Conservation (phyloP, 2,329 filamentous ascomycete species). For the Basipetospora chlamydospora region DNA sequence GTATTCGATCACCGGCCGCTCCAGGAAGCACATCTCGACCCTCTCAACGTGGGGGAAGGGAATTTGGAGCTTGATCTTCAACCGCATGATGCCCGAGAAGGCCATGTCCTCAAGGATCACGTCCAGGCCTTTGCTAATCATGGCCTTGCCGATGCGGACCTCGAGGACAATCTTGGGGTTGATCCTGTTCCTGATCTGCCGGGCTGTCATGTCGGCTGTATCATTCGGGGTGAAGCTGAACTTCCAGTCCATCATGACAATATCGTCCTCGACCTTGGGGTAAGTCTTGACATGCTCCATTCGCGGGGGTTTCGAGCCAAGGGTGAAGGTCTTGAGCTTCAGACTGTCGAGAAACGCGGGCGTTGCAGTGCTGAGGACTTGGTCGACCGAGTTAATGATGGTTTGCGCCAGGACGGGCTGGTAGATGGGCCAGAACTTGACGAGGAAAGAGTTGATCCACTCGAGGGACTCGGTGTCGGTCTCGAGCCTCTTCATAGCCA, state of each 20-base stretch:
- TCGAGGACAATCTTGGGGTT: slow-evolving; percentile 95
- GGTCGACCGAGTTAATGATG: slow-evolving; percentile 86
- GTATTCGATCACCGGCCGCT: slow-evolving; percentile 81
- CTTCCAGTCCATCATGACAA: slow-evolving; percentile 98
- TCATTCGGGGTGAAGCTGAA: slow-evolving; percentile 99
- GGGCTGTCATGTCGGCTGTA: slow-evolving; percentile 74
- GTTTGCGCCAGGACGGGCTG: slow-evolving; percentile 85
- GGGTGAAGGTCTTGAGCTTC: slow-evolving; percentile 82
- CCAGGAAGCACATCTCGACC: slow-evolving; percentile 88
- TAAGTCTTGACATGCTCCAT: slow-evolving; percentile 98
- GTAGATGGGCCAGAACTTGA: slow-evolving; percentile 99
- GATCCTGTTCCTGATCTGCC: slow-evolving; percentile 86
- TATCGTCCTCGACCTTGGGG: slow-evolving; percentile 85
- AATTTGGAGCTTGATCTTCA: slow-evolving; percentile 95
- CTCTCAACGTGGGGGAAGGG: slow-evolving; percentile 91
- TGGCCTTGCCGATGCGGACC: slow-evolving; percentile 84
- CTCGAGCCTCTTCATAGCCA: slow-evolving; percentile 76
- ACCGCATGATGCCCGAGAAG: slow-evolving; percentile 86
- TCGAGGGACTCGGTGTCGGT: slow-evolving; percentile 86
- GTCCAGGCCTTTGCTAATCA: slow-evolving; percentile 93
- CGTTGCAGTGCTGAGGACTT: slow-evolving; percentile 84
- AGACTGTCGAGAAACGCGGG: slow-evolving; percentile 87
- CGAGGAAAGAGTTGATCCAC: slow-evolving; percentile 97
- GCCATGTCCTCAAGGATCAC: slow-evolving; percentile 98
- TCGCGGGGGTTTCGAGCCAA: slow-evolving; percentile 87